phyloP scores from a whole-genome alignment of 2,329 filamentous ascomycete genomes.

The Juglanconis juglandina region DNA sequence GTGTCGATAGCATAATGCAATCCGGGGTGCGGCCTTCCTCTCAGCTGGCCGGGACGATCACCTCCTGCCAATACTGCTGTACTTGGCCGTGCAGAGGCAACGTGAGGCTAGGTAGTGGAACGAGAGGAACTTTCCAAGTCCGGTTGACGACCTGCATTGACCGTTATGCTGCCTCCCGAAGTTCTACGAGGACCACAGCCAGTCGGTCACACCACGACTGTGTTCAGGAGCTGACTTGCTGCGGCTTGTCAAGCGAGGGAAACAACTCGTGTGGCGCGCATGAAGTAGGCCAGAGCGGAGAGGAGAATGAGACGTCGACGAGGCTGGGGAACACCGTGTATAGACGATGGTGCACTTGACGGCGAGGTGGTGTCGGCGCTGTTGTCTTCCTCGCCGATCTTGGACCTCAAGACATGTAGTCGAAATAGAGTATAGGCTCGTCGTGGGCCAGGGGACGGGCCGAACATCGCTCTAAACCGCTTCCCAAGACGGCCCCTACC shows the following conservation, averaged over 20 bases:
- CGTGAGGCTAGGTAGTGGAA: background rate
- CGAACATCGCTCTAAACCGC: background rate
- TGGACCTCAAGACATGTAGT: background rate
- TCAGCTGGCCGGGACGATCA: background rate
- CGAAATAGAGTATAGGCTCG: slow-evolving; percentile 1
- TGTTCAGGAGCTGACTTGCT: background rate
- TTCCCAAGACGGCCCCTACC: background rate
- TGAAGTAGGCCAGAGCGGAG: background rate
- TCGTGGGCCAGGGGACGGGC: background rate
- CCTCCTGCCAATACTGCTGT: background rate
- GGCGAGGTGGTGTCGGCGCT: background rate
- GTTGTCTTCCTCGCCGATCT: background rate
- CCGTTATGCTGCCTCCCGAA: background rate
- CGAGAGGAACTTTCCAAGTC: background rate
- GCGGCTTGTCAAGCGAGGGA: background rate
- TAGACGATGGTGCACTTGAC: background rate
- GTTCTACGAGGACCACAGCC: background rate
- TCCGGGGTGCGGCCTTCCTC: background rate
- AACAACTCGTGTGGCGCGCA: background rate
- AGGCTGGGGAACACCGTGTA: background rate
- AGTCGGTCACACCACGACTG: background rate
- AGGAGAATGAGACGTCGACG: background rate
- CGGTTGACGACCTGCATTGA: background rate
- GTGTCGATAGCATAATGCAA: background rate
- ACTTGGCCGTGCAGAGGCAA: background rate